Evolutionary conservation across 495 filamentous ascomycete genomes (phyloP).

Genomic region (Aspergillus campestris): DNA sequence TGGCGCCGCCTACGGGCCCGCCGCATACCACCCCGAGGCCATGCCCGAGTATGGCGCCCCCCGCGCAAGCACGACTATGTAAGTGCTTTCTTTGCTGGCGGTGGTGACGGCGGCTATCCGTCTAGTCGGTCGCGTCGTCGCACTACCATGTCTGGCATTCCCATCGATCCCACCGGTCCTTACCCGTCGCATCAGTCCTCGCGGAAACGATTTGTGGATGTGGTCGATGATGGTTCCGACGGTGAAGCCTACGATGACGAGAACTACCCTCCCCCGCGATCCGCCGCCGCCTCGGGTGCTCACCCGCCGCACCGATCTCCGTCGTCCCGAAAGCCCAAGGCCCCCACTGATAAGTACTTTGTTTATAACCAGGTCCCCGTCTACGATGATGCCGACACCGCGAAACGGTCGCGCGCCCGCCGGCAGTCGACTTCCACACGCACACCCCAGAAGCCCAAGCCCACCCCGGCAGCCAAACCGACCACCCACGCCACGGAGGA

Average conservation of each 20-base stretch:
- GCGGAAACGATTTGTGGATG: conserved; percentile 44
- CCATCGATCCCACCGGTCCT: conserved; percentile 27
- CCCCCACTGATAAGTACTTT: conserved; percentile 46
- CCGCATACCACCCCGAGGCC: conserved; percentile 29
- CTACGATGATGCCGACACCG: conserved; percentile 34
- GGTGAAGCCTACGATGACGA: conserved; percentile 13
- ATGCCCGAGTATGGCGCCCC: conserved; percentile 40
- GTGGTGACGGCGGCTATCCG: conserved; percentile 6
- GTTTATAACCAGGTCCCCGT: conserved; percentile 43
- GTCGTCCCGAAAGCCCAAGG: conserved; percentile 38
- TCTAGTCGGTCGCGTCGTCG: conserved; percentile 16
- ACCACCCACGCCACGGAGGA: conserved; percentile 72
- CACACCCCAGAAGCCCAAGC: conserved; percentile 37
- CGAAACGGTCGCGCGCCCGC: conserved; percentile 36
- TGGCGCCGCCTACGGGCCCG: conserved; percentile 25
- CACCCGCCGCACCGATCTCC: conserved; percentile 26
- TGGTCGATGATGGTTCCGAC: conserved; percentile 47
- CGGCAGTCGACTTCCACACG: conserved; percentile 44
- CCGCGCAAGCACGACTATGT: conserved; percentile 49
- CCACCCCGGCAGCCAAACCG: conserved; percentile 34
- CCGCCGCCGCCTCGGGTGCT: conserved; percentile 16
- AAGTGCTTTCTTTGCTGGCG: conserved; percentile 46
- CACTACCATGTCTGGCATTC: conserved; percentile 29
- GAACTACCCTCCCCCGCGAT: conserved; percentile 18
- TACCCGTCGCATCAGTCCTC: conserved; percentile 30